A percentile compares a stretch with the other conserved stretches of the same genome.
Conservation (phyloP, 768 basidiomycete genomes). For the Collybiopsis confluens region DNA sequence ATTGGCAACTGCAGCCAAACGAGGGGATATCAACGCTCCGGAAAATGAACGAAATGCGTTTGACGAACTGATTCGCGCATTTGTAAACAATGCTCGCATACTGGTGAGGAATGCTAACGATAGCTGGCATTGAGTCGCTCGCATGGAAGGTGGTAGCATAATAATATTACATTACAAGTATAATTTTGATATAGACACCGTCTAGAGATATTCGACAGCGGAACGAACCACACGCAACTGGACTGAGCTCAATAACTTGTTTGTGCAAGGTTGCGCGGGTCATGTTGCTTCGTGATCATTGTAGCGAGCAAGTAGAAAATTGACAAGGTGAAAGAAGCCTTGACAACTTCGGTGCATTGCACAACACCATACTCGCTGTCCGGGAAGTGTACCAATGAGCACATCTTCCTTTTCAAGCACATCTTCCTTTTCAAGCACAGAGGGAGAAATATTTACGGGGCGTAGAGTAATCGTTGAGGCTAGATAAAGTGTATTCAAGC, state of each 20-base stretch:
- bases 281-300: conserved; percentile 8
- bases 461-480: neutral
- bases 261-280: neutral
- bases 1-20: conserved; percentile 64
- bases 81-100: conserved; percentile 91
- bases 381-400: no score
- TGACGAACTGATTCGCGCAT: conserved; percentile 87
- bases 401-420: no score
- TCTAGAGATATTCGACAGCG: conserved; percentile 7
- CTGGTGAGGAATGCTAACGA: conserved; percentile 71
- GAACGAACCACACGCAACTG: conserved; percentile 7
- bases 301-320: conserved; percentile 4
- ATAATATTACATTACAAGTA: neutral
- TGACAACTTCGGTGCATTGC: neutral
- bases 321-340: conserved; percentile 1
- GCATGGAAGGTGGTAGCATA: no score
- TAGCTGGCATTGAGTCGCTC: conserved; percentile 36
- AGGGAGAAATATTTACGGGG: neutral
- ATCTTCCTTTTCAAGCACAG: no score
- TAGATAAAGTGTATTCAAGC: neutral
- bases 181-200: neutral
- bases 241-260: neutral
- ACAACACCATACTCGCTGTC: neutral
- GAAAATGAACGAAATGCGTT: conserved; percentile 73
- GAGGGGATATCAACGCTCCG: conserved; percentile 52